Evolutionary conservation across 2,329 filamentous ascomycete species (phyloP).

Genomic region (Davidsoniella virescens): DNA sequence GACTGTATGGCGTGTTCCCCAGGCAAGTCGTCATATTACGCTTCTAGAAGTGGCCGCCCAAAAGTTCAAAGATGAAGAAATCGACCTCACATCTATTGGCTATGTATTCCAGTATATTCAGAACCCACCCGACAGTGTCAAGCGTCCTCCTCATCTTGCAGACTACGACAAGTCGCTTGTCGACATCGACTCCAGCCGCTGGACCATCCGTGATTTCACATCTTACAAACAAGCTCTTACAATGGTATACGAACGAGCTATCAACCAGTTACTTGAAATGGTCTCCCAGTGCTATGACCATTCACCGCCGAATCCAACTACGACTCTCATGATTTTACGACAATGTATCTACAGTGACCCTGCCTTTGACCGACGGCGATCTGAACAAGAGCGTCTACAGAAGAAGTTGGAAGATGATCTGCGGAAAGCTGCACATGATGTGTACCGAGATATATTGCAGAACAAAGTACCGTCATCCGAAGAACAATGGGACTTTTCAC

Average conservation of each 20-base stretch:
- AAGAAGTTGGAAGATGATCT: constrained; percentile 7
- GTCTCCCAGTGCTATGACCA: constrained; percentile 76
- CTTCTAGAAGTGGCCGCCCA: constrained; percentile 73
- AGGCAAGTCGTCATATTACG: constrained; percentile 61
- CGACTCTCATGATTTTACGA: constrained; percentile 64
- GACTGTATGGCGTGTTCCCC: constrained; percentile 76
- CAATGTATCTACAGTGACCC: constrained; percentile 68
- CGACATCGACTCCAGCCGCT: constrained; percentile 42
- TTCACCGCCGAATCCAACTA: constrained; percentile 69
- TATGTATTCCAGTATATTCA: constrained; percentile 41
- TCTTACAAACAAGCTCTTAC: constrained; percentile 61
- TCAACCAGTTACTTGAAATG: constrained; percentile 77
- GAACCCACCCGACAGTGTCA: constrained; percentile 42
- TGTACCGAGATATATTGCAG: constrained; percentile 65
- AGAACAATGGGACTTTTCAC: constrained; percentile 76
- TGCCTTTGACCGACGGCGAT: constrained; percentile 52
- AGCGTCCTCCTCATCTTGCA: constrained; percentile 45
- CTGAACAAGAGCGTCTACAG: constrained; percentile 39
- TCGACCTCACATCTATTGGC: constrained; percentile 68
- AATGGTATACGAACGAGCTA: constrained; percentile 60
- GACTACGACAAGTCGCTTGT: constrained; percentile 32
- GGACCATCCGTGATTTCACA: constrained; percentile 53
- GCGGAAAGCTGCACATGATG: constrained; percentile 24
- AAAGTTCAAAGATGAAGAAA: constrained; percentile 72
- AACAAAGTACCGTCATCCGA: constrained; percentile 64